Base-by-base conservation (phyloP, 495 filamentous ascomycete genomes). In the Cercophora sp. region DNA sequence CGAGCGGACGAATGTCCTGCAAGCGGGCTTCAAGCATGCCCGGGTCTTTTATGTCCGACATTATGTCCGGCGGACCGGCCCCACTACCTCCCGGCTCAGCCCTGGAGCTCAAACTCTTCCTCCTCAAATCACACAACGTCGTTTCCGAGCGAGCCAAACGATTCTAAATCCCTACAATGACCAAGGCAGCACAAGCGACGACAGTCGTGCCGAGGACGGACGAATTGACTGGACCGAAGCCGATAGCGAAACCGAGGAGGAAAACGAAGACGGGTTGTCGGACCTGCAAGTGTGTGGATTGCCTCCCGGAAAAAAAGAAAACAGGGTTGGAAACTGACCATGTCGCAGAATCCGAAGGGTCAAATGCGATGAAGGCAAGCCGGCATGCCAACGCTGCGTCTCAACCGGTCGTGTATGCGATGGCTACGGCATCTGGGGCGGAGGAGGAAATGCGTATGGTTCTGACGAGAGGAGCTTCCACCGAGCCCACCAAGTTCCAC, bases 351-450 rank as follows among this genome's bases (percentile, higher is more conserved):
- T 65, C 18, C 68, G 80, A 22, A 67, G 67, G 40, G 72, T 85
- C 37, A 83, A 83, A 60, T 85, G 82, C 35, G 81, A 81, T 45
- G 82, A 85, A 60, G 62, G 60, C 11, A 66, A 70, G 24, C 82
- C 81, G 13, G 68, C 69, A 15, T 85, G 82, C 57, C 65, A 57
- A 8, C 70, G 73, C 35, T 85, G 82, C 55, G 45, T 75, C 43
- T 77, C 72, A 5, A 79, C 79, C 10, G 78, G 81, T 34, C 75
- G 80, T 13, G 62, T 69, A 19, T 85, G 82, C 61, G 80, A 81
- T 51, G 81, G 79, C 27, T 82, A 82, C 55, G 77, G 69, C 20
- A 68, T 78, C 52, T 79, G 76, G 76, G 73, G 75, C 37, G 72
- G 74, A 8, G 74, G 71, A 15, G 68, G 67, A 8, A 70, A 71